Conservation (phyloP, 2,329 filamentous ascomycete genomes). For the Pseudogymnoascus pannorum region DNA sequence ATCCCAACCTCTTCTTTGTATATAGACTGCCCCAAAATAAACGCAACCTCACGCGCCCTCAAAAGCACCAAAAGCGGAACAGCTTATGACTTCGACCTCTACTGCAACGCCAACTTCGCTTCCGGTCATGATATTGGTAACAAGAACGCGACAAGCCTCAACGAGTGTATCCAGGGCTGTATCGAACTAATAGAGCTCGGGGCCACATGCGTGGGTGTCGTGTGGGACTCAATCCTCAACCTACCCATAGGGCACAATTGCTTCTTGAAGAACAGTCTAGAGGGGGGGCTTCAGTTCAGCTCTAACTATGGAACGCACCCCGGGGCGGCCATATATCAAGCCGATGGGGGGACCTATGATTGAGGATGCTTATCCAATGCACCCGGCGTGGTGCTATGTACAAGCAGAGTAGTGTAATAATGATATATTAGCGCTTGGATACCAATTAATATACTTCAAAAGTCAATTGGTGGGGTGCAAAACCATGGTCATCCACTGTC, state of each 20-base stretch:
- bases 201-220: background rate
- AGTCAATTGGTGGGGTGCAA: background rate
- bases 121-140: background rate
- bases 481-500: background rate
- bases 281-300: background rate
- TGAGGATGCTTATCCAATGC: background rate
- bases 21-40: background rate
- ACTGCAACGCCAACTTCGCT: background rate
- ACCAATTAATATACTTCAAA: background rate
- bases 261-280: background rate
- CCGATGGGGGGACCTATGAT: background rate
- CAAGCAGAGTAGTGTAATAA: background rate
- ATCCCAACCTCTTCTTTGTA: background rate
- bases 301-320: background rate
- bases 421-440: background rate
- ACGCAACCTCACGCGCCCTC: background rate
- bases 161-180: background rate
- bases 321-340: background rate
- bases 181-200: background rate
- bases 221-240: background rate
- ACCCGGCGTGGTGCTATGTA: background rate
- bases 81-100: background rate
- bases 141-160: background rate
- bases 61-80: background rate
- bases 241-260: background rate